These are phyloP conservation scores for Ceratocystis albifundus DNA, from an alignment of 2,329 filamentous ascomycete species.

Conservation along the genomic window DNA sequence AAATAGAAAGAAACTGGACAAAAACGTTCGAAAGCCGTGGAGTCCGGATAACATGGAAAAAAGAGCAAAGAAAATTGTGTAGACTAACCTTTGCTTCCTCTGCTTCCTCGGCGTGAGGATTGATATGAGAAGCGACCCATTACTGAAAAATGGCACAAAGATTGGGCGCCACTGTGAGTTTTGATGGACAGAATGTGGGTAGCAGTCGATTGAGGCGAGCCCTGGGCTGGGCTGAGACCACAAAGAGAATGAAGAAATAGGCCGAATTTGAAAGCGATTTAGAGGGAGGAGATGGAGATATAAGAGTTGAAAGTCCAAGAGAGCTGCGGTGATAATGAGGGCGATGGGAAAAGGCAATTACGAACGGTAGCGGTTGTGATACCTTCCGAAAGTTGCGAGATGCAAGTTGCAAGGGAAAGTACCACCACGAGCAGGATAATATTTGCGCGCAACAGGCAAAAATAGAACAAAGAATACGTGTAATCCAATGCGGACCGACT, in stretches of 20 bases:
- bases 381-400: background rate
- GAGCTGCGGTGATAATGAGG: background rate
- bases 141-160: background rate
- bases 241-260: background rate
- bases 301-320: background rate
- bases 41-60: background rate
- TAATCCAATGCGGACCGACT: no score
- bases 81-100: constrained; percentile 11
- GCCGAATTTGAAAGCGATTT: background rate
- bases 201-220: background rate
- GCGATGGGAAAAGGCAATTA: background rate
- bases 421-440: background rate
- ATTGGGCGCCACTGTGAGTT: background rate
- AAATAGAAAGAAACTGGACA: background rate
- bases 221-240: background rate
- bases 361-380: constrained; percentile 6
- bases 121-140: background rate
- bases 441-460: background rate
- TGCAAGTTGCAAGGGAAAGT: background rate
- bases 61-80: background rate
- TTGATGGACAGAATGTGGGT: background rate
- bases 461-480: background rate
- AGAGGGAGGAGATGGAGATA: background rate
- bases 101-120: constrained; percentile 8
- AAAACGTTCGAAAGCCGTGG: background rate